A percentile compares a stretch with the other conserved stretches of the same genome.
These are phyloP conservation scores for Geosmithia putterillii DNA, from an alignment of 2,329 filamentous ascomycete genomes.

Conservation along the genomic window DNA sequence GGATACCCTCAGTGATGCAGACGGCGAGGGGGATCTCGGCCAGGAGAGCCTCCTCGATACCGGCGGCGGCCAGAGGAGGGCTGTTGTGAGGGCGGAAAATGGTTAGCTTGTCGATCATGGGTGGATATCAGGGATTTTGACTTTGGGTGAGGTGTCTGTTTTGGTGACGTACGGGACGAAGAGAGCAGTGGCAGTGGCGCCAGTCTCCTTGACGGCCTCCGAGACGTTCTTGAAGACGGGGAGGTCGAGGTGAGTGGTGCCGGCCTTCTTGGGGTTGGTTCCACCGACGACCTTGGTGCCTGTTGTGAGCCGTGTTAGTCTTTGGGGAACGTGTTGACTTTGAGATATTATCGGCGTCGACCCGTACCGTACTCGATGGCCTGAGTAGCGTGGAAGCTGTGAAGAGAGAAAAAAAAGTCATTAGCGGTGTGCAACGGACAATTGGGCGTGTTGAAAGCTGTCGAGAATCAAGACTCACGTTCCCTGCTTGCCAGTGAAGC, in stretches of 20 bases:
- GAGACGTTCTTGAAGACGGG: constrained; percentile 86
- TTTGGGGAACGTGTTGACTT: constrained; percentile 2
- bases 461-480: constrained; percentile 52
- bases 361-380: constrained; percentile 91
- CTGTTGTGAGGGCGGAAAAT: constrained; percentile 26
- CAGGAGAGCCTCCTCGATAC: constrained; percentile 91
- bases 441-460: background rate
- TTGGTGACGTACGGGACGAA: constrained; percentile 91
- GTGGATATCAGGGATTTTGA: background rate
- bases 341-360: background rate
- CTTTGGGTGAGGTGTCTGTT: too few relatives aligned
- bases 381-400: constrained; percentile 91
- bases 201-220: constrained; percentile 82
- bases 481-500: constrained; percentile 95
- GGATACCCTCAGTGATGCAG: constrained; percentile 96
- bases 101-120: constrained; percentile 1
- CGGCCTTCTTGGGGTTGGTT: constrained; percentile 98
- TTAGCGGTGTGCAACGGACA: background rate
- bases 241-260: constrained; percentile 73
- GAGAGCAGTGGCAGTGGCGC: constrained; percentile 84
- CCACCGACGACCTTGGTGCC: constrained; percentile 96
- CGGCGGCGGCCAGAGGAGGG: constrained; percentile 78
- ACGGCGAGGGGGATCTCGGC: constrained; percentile 93
- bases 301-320: constrained; percentile 17
- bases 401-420: background rate